Base-by-base conservation (phyloP, 1,284 basidiomycete genomes). In the Puccinia hordei region DNA sequence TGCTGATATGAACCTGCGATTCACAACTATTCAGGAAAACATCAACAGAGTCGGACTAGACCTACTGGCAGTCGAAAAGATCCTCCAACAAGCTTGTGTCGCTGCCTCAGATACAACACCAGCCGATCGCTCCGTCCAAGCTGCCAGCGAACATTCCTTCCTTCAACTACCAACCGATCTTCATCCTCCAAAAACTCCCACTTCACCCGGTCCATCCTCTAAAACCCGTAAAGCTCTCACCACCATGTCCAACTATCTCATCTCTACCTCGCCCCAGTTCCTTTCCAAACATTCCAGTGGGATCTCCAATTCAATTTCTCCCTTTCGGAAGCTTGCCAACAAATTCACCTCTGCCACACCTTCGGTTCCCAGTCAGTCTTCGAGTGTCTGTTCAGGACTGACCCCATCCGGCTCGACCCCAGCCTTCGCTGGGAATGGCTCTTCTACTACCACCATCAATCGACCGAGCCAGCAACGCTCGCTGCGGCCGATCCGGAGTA, bases 1-100 rank as follows among this genome's bases (percentile, higher is more conserved):
- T 44, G 61, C 75, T 15, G 75, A 77, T 44, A 77, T 77, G 75
- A 41, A 46, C 41, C 35, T 22, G 15, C 61, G 75, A 22, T 77
- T 77, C 33, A 35, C 35, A 19, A 53, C 17, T 63, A 77, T 77
- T 19, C 75, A 57, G 46, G 19, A 77, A 35, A 46, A 24, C 4
- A 77, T 77, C 51, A 69, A 33, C 49, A n/a, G 41, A 9, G 65
- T 61, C 6, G 73, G 61, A 13, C 41, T 46, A 6, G 73, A 76
- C n/a, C 38, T 76, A 1, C 24, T 38, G 12, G 22, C 30, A n/a
- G 44, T 59, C 12, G 73, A 76, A 30, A 35, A 61, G n/a, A 27
- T 76, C 1, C 49, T 76, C 22, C 57, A 61, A 65, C 59, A 76
- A 65, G 61, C 59, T 63, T 12, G 12, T 41, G 38, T 41, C n/a